Evolutionary conservation across 2,329 filamentous ascomycete species (phyloP), one percentile per base, ranked within the genome.

Genomic region (Cladosporium phlei): DNA sequence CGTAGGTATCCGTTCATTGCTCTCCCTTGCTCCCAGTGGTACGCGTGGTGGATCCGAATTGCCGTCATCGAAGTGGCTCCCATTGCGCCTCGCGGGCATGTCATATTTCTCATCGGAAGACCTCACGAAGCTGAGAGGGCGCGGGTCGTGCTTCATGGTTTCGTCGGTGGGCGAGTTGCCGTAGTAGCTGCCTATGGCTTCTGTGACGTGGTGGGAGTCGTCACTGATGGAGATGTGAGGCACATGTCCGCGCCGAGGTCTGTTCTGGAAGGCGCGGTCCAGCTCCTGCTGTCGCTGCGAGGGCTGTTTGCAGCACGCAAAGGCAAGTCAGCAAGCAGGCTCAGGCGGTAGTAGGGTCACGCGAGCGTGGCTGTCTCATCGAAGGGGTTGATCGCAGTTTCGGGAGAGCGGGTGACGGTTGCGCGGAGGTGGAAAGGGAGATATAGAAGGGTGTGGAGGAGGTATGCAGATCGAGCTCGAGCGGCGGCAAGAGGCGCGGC

Each of bases 141-240:
- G 80, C 30, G 74, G 79, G 59, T 48, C 39, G 38, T 22, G 30
- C 29, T 33, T 34, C 37, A 48, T 49, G 28, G 55, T 48, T 43
- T 55, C 55, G 39, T 63, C 55, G 16, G 43, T 47, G 7, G 43
- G 43, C 56, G 83, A 79, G 62, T 88, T 85, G 60, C 86, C 87
- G 69, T 96, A 95, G 69, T 95, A 79, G 59, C 89, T 89, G 43
- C 88, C 88, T 67, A 95, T 95, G 50, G 88, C 86, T 67, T 95
- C 90, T 47, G 89, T 95, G 64, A 95, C 88, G 78, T 95, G 90
- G 70, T 95, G 88, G 69, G 79, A 88, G 51, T 90, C 86, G 69
- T 95, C 89, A 66, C 86, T 93, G 66, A 95, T 83, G 57, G 79
- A 82, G 52, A 83, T 71, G 57, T 82, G 77, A 52, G 79, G 73